Conservation (phyloP, 1,139 yeast genomes). For the Candida sanyaensis region DNA sequence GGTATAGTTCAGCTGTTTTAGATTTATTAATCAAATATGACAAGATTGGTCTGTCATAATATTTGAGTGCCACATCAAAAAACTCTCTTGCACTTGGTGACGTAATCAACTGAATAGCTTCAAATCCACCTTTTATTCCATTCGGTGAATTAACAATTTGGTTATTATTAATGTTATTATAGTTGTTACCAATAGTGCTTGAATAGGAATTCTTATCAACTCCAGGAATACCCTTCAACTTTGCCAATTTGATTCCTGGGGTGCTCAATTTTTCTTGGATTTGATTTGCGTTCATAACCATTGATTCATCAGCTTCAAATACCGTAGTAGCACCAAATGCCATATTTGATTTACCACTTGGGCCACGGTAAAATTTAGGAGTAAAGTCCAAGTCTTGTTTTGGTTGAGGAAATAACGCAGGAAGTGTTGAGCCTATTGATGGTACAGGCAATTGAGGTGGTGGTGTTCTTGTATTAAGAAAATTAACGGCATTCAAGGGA, state of each 20-base stretch:
- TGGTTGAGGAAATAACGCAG: constrained; percentile 5
- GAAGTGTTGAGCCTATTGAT: constrained; percentile 1
- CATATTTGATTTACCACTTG: constrained; percentile 8
- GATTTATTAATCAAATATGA: constrained; percentile 7
- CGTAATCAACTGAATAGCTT: constrained; percentile 7
- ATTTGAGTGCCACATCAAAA: constrained; percentile 5
- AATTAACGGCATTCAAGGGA: background rate
- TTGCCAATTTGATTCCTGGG: background rate
- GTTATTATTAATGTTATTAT: background rate
- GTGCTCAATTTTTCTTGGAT: background rate
- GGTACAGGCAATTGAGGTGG: constrained; percentile 4
- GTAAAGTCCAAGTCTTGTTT: constrained; percentile 8
- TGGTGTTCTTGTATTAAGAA: constrained; percentile 1
- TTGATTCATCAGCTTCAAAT: constrained; percentile 11
- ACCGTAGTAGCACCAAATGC: constrained; percentile 9
- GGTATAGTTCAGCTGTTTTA: constrained; percentile 2
- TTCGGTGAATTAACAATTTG: too few species aligned
- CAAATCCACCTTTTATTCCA: background rate
- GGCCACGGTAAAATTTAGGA: constrained; percentile 8
- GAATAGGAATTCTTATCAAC: background rate
- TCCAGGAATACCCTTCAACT: background rate
- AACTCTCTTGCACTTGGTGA: constrained; percentile 5
- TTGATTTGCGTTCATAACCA: constrained; percentile 7
- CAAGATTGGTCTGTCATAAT: constrained; percentile 8
- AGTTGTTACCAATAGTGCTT: background rate